These are phyloP conservation scores for Elaphomyces granulatus DNA, from an alignment of 495 filamentous ascomycete species.

Conservation along the genomic window DNA sequence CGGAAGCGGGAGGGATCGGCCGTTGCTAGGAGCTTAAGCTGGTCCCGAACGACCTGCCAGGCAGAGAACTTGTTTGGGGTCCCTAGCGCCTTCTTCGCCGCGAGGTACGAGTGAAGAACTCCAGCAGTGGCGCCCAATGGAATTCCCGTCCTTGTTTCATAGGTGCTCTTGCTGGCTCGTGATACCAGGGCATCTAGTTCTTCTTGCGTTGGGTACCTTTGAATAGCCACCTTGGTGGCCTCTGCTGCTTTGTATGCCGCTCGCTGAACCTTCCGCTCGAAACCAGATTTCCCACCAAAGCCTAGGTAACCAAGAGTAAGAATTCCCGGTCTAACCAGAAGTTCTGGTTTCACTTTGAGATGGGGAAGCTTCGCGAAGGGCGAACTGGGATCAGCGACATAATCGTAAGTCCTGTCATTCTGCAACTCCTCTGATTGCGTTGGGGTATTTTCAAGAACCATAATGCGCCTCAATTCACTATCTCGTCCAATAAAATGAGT, in stretches of 20 bases:
- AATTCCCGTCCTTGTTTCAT: constrained; percentile 9
- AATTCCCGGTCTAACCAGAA: constrained; percentile 11
- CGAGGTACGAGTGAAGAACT: constrained; percentile 3
- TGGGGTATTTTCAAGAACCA: background rate
- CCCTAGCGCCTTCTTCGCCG: background rate
- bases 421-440: background rate
- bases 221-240: constrained; percentile 8
- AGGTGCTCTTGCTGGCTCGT: constrained; percentile 9
- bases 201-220: constrained; percentile 19
- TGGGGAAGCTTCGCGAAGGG: constrained; percentile 8
- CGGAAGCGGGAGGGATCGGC: constrained; percentile 1
- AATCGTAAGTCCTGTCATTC: background rate
- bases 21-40: background rate
- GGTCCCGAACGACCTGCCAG: background rate
- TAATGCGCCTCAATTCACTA: too few relatives aligned
- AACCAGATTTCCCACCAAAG: constrained; percentile 14
- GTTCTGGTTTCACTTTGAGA: constrained; percentile 10
- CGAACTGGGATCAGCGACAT: background rate
- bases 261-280: constrained; percentile 5
- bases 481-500: too few relatives aligned
- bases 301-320: constrained; percentile 19
- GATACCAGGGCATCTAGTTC: constrained; percentile 24
- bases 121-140: constrained; percentile 7
- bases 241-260: constrained; percentile 7
- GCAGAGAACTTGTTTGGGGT: background rate